Percentiles rank a stretch among this genome's conserved stretches.
These are phyloP conservation scores for Citrullus amarus DNA, from an alignment of 306 rosid genomes.

Conservation along the genomic window DNA sequence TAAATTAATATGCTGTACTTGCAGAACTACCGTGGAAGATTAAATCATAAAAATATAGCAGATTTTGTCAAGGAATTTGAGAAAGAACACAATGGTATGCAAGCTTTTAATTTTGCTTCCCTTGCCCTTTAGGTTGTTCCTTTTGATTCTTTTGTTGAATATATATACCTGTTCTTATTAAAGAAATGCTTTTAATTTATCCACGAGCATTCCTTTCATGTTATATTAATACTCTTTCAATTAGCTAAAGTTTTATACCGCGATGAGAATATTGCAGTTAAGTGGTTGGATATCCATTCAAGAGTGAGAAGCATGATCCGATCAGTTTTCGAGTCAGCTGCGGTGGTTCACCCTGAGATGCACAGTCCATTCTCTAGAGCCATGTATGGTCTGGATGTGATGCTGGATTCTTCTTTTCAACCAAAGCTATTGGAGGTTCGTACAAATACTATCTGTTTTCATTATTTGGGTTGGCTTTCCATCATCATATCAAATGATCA, in stretches of 20 bases:
- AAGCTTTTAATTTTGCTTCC: not conserved
- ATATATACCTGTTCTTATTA: no score
- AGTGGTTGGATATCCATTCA: conserved; percentile 67
- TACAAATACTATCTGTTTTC: not conserved
- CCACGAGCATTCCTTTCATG: not conserved
- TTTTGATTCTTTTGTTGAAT: no score
- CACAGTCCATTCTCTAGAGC: conserved; percentile 68
- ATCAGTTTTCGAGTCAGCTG: conserved; percentile 78
- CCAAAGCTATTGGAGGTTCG: conserved; percentile 91
- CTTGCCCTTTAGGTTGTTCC: no score
- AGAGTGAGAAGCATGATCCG: conserved; percentile 63
- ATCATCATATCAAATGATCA: not conserved
- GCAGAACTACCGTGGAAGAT: conserved; percentile 77
- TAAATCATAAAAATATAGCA: conserved; percentile 47
- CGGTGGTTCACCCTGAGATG: conserved; percentile 80
- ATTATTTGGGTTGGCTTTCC: not conserved
- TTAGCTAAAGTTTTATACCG: not conserved
- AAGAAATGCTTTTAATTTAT: not conserved
- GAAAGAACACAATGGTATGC: conserved; percentile 78
- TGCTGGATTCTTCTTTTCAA: conserved; percentile 62
- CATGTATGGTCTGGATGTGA: conserved; percentile 87
- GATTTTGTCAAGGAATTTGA: conserved; percentile 88
- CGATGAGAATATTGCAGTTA: conserved; percentile 33
- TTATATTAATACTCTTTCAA: not conserved
- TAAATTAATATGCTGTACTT: not conserved